Percentiles rank a stretch among this genome's conserved stretches.
These are phyloP conservation scores for Euphorbia corollata DNA, from an alignment of 441 rosid genomes.

Conservation along the genomic window DNA sequence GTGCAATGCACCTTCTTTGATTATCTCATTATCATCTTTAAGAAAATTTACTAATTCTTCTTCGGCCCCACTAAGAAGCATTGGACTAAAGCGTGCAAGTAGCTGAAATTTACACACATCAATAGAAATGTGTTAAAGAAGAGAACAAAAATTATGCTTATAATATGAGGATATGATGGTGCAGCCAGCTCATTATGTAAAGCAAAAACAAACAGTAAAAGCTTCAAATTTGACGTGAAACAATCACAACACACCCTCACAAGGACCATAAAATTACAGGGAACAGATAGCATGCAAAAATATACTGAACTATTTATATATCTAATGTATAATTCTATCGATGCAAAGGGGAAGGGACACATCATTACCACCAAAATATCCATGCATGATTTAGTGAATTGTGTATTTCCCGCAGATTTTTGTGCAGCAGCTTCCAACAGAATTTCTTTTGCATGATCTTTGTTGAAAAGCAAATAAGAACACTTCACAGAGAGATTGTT, in stretches of 20 bases:
- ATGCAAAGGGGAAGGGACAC: conserved; percentile 16
- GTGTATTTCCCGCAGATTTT: conserved; percentile 56
- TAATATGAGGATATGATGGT: neutral
- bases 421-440: conserved; percentile 54
- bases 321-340: neutral
- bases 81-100: conserved; percentile 82
- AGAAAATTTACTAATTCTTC: conserved; percentile 73
- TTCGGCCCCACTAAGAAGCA: conserved; percentile 70
- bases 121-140: conserved; percentile 6
- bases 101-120: conserved; percentile 39
- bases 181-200: neutral
- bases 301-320: neutral
- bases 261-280: neutral
- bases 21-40: conserved; percentile 77
- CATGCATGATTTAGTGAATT: conserved; percentile 62
- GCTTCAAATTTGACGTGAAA: conserved; percentile 1
- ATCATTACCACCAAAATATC: conserved; percentile 83
- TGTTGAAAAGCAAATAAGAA: conserved; percentile 77
- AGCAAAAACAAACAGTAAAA: neutral
- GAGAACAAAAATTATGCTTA: neutral
- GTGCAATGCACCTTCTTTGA: conserved; percentile 87
- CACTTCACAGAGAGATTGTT: conserved; percentile 77
- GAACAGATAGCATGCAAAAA: neutral
- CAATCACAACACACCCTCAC: neutral
- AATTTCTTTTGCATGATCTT: conserved; percentile 87